Percentiles rank a stretch among this genome's conserved stretches.
These are phyloP conservation scores for Globisporangium spinosum DNA, from an alignment of 352 stramenopile species.

Conservation along the genomic window DNA sequence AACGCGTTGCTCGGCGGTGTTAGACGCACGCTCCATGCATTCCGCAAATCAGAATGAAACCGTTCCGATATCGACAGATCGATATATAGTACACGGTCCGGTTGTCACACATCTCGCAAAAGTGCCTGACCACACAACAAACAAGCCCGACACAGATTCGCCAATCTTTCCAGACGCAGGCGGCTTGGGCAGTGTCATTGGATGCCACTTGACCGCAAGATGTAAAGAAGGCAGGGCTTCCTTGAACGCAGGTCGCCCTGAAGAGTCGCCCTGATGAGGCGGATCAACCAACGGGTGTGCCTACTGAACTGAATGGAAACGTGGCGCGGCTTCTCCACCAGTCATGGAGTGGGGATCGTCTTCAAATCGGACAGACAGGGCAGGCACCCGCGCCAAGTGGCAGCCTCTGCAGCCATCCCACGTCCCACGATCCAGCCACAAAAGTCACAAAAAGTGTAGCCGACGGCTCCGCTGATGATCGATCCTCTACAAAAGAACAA, in stretches of 20 bases:
- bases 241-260: neutral
- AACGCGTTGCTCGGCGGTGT: neutral
- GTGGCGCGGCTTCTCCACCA: neutral
- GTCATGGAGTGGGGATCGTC: neutral
- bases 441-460: neutral
- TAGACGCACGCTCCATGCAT: neutral
- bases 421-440: constrained; percentile 1
- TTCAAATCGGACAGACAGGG: neutral
- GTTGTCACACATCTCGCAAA: neutral
- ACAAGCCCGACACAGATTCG: neutral
- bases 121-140: neutral
- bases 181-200: neutral
- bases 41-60: neutral
- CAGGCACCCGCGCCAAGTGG: neutral
- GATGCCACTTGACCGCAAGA: neutral
- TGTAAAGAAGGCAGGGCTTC: neutral
- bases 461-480: neutral
- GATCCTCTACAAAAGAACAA: neutral
- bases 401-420: neutral
- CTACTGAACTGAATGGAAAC: neutral
- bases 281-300: neutral
- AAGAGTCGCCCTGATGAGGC: no score
- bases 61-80: neutral
- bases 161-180: neutral
- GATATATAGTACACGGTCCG: neutral